Base-by-base conservation (phyloP, 768 basidiomycete species). In the Pisolithus microcarpus region DNA sequence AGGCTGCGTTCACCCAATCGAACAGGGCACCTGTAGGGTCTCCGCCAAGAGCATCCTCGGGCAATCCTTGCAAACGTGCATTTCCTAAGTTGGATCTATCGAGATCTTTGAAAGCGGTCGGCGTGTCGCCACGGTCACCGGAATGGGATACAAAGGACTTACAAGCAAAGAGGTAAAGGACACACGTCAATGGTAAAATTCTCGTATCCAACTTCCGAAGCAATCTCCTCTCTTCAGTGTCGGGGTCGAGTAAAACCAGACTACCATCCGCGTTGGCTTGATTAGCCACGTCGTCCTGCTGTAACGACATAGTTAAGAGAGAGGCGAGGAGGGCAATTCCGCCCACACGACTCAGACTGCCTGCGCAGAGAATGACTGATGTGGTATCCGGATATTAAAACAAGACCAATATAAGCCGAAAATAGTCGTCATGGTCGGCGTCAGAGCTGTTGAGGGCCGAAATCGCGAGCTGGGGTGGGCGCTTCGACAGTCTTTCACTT, bases 1-100 rank as follows among this genome's bases (percentile, higher is more conserved):
- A 91, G 7, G 76, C 74, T 1, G 86, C 83, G 51, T 82, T 85
- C 40, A 87, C 66, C 87, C 85, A 88, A 61, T 86, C 86, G 59
- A 86, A 89, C n/a, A 81, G 70, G 21, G 73, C 55, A 1, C 87
- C 86, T 0, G 79, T 81, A 8, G 76, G 76, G 58, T 89, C 87
- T 7, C 86, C 85, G 11, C 74, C 75, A 11, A 90, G 77, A 11
- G 72, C 68, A 53, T 89, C 84, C 37, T 78, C 62, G 3, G 82
- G 76, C 11, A 91, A 67, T 10, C 85, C 82, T 67, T 85, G 85
- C 37, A 89, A 70, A 46, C 87, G 77, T 43, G 88, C 88, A 61
- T 91, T 90, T 15, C 87, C 88, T 38, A 89, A 61, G 61, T 89
- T 89, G 0, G 84, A 81, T 49, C 89, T 78, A 64, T 91, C 88